Conservation (phyloP, 2,329 filamentous ascomycete genomes). For the Aspergillus ochraceoroseus region DNA sequence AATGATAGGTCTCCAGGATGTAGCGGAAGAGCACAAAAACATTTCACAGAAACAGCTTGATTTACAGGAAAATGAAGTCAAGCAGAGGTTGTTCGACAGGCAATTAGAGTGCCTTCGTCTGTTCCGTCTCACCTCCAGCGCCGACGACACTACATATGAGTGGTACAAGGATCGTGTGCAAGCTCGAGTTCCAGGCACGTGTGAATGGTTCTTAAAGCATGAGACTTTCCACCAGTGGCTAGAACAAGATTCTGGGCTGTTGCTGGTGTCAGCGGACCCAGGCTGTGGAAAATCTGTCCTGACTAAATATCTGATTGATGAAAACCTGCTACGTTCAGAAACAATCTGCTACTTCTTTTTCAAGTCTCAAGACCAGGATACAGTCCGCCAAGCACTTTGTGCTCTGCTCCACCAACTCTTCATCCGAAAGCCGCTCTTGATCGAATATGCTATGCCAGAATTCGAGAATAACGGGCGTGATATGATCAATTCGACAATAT, state of each 20-base stretch:
- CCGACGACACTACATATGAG: conserved; percentile 6
- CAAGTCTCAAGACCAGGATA: conserved; percentile 40
- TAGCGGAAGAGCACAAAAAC: not conserved
- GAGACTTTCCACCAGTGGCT: conserved; percentile 11
- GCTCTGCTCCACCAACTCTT: conserved; percentile 43
- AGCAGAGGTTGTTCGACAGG: conserved; percentile 1
- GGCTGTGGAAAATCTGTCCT: conserved; percentile 16
- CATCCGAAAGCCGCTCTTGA: conserved; percentile 26
- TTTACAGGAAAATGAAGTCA: not conserved
- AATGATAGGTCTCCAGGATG: not conserved
- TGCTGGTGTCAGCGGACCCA: conserved; percentile 9
- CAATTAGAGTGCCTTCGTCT: conserved; percentile 13
- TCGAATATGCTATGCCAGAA: conserved; percentile 31
- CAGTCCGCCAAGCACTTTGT: conserved; percentile 35
- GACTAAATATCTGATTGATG: conserved; percentile 9
- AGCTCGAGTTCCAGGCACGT: conserved; percentile 32
- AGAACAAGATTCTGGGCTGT: conserved; percentile 1
- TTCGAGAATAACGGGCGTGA: conserved; percentile 25
- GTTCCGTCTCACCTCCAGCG: conserved; percentile 9
- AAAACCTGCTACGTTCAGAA: conserved; percentile 4
- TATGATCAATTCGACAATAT: conserved; percentile 21
- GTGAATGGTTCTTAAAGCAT: conserved; percentile 20
- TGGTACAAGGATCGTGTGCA: conserved; percentile 24
- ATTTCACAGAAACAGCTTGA: conserved; percentile 10
- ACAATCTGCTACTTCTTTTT: conserved; percentile 46